Percentiles rank a stretch among this genome's conserved stretches.
Conservation (phyloP, 75 land plant genomes). For the Picea sitchensis region DNA sequence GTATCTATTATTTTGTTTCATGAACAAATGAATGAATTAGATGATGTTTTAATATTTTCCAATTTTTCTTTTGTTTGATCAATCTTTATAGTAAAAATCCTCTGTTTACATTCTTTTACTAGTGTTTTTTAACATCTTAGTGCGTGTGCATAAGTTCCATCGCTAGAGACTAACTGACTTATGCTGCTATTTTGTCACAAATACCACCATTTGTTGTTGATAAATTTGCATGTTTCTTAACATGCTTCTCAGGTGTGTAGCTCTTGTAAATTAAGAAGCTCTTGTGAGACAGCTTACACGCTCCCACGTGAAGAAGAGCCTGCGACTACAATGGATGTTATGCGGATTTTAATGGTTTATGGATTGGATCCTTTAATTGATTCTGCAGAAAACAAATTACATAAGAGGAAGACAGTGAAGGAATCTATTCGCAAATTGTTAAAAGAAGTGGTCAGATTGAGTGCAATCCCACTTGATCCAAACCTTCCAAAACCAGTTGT, state of each 20-base stretch:
- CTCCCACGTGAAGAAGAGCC: conserved; percentile 49
- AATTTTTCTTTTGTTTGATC: no score
- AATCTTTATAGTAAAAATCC: no score
- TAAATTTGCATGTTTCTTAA: background rate
- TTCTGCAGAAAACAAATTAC: conserved; percentile 44
- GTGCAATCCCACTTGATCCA: conserved; percentile 81
- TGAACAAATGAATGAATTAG: no score
- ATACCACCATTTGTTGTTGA: no score
- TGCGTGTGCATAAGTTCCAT: no score
- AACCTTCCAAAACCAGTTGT: conserved; percentile 62
- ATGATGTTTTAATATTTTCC: no score
- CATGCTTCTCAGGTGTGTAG: conserved; percentile 70
- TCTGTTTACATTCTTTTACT: no score
- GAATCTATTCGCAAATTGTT: conserved; percentile 56
- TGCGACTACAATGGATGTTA: conserved; percentile 67
- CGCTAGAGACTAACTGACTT: no score
- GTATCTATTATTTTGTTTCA: no score
- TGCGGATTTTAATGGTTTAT: conserved; percentile 64
- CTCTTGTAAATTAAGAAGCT: conserved; percentile 67
- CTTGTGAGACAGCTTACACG: conserved; percentile 65
- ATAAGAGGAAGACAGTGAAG: conserved; percentile 51
- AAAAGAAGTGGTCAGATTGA: conserved; percentile 63
- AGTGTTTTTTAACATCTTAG: no score
- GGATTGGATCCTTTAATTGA: conserved; percentile 69
- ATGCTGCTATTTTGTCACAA: no score